Evolutionary conservation across 2,329 filamentous ascomycete genomes (phyloP), one percentile per base, ranked within the genome.

Genomic region (Grosmannia penicillata): DNA sequence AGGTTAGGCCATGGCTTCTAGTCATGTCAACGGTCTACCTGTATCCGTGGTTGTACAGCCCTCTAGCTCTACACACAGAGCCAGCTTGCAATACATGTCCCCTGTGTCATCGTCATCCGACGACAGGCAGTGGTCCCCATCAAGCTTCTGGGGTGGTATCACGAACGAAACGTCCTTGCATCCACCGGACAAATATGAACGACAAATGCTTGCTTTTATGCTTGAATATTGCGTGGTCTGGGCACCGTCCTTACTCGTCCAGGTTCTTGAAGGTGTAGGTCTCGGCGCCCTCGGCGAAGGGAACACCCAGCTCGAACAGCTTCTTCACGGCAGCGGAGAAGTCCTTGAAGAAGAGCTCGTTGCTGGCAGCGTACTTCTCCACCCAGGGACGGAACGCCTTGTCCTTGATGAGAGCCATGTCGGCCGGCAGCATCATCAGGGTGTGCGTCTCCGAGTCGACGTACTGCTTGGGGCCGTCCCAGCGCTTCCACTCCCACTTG

Each of bases 381-480:
- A 89, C 83, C 53, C 73, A 78, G 54, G 73, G 66, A 62, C 72
- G 76, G 70, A 96, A 93, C 48, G 68, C 68, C 72, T 89, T 89
- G 65, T 96, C 89, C 65, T 87, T 74, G 54, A 93, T 64, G 40
- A 96, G 68, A 40, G 80, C 81, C 63, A 93, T 77, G 55, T 98
- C 89, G 47, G 85, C 82, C 38, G 91, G 91, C 59, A 98, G 68
- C 89, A 98, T 96, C 91, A 98, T 96, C 51, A 96, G 66, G 30
- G 71, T 70, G 73, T 93, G 87, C 53, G 79, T 84, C 54, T 68
- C 74, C 65, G 82, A 82, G 64, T 96, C 87, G 64, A 93, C 78
- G 57, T 80, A 89, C 72, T 93, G 87, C 62, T 78, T 77, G 48
- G 86, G 86, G 22, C 91, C 89, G 52, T 87, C 75, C 89, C 85